Conservation (phyloP, 345 rosid species). For the Citrus mangshanensis region DNA sequence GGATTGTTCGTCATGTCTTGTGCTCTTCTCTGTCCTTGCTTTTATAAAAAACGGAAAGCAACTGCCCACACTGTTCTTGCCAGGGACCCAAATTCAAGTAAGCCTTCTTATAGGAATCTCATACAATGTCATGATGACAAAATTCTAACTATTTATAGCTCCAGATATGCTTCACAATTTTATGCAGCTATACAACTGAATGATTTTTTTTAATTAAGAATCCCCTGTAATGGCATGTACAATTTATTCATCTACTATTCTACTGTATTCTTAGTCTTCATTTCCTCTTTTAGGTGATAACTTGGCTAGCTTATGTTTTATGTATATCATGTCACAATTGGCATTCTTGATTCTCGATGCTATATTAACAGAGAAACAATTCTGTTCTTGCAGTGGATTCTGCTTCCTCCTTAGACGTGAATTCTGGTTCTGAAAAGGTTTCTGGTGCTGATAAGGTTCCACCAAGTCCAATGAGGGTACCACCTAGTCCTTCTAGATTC, state of each 20-base stretch:
- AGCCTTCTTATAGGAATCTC: slow-evolving; percentile 22
- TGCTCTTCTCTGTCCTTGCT: slow-evolving; percentile 53
- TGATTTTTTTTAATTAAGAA: not conserved
- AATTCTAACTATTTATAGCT: not conserved
- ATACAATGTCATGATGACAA: not conserved
- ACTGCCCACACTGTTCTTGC: slow-evolving; percentile 49
- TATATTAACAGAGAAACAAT: slow-evolving; percentile 8
- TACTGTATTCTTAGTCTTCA: not conserved
- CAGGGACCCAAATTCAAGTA: slow-evolving; percentile 64
- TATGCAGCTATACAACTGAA: slow-evolving; percentile 1
- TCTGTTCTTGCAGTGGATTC: slow-evolving; percentile 53
- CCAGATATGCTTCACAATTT: not conserved
- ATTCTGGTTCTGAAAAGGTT: slow-evolving; percentile 51
- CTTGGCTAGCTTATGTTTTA: slow-evolving; percentile 2
- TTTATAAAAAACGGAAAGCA: slow-evolving; percentile 58
- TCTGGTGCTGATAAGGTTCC: slow-evolving; percentile 62
- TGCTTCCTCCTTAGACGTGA: slow-evolving; percentile 47
- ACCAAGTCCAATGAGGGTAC: slow-evolving; percentile 70
- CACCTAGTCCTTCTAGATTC: slow-evolving; percentile 85
- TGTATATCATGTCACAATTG: not conserved
- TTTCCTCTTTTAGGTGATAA: not conserved
- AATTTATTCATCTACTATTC: not conserved
- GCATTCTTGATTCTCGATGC: not conserved
- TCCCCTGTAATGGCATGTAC: not conserved
- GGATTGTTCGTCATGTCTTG: slow-evolving; percentile 59